These are phyloP conservation scores for Elymus sibiricus DNA, from an alignment of 176 grass and related monocot genomes.

Conservation along the genomic window DNA sequence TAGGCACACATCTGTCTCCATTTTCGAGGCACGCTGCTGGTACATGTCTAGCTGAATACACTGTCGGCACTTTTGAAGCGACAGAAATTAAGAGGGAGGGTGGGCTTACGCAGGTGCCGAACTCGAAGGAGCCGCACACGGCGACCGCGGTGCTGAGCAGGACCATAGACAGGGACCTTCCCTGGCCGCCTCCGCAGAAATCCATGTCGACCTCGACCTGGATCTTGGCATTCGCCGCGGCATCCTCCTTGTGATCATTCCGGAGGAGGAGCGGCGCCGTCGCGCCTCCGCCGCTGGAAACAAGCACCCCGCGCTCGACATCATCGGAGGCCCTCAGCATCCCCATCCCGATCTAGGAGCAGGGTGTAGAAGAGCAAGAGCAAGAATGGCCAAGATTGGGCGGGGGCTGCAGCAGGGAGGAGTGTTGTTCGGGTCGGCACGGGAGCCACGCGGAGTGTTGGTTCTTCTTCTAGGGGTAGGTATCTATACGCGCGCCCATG, in stretches of 20 bases:
- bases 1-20: background rate
- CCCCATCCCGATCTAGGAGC: background rate
- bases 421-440: background rate
- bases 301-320: conserved; percentile 5
- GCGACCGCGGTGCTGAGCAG: conserved; percentile 56
- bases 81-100: background rate
- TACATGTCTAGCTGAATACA: background rate
- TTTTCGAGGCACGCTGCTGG: background rate
- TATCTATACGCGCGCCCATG: background rate
- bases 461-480: too few species aligned
- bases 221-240: conserved; percentile 10
- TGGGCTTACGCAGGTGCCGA: conserved; percentile 65
- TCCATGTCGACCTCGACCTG: background rate
- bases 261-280: conserved; percentile 30
- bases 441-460: background rate
- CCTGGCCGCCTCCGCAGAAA: background rate
- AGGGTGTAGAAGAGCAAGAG: background rate
- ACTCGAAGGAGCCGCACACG: conserved; percentile 79
- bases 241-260: background rate
- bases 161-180: conserved; percentile 42
- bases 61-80: background rate
- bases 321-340: conserved; percentile 20
- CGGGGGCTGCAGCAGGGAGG: background rate
- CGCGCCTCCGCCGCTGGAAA: background rate
- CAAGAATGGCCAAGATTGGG: background rate